A percentile compares a stretch with the other conserved stretches of the same genome.
Conservation (phyloP, 2,329 filamentous ascomycete genomes). For the Thermomyces lanuginosus region DNA sequence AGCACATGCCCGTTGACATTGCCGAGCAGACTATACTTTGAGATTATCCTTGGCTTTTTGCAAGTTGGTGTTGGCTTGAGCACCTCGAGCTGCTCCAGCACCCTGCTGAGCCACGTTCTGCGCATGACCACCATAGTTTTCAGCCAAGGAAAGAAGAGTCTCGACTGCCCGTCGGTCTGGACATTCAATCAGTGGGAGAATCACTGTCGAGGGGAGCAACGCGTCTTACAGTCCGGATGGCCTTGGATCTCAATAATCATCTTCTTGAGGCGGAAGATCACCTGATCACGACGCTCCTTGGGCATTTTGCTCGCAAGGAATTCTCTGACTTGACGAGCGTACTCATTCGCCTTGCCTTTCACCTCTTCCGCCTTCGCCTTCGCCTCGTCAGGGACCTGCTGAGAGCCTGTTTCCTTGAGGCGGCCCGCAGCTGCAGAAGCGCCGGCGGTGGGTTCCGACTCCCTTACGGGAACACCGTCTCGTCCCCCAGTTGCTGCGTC, state of each 20-base stretch:
- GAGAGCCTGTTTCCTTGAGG: slow-evolving; percentile 36
- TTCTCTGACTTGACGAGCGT: slow-evolving; percentile 38
- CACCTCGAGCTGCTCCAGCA: slow-evolving; percentile 54
- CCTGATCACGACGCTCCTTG: slow-evolving; percentile 80
- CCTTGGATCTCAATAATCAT: slow-evolving; percentile 95
- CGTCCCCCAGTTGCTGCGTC: slow-evolving; percentile 35
- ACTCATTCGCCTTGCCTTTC: slow-evolving; percentile 23
- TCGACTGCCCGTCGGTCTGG: slow-evolving; percentile 71
- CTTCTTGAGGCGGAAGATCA: slow-evolving; percentile 88
- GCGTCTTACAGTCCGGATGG: slow-evolving; percentile 65
- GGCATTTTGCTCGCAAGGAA: slow-evolving; percentile 82
- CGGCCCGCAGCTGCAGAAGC: slow-evolving; percentile 19
- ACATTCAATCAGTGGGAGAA: not conserved
- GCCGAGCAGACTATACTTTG: slow-evolving; percentile 39
- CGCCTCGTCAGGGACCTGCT: slow-evolving; percentile 4
- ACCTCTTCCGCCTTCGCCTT: slow-evolving; percentile 36
- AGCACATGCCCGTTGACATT: slow-evolving; percentile 30
- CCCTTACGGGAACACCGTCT: slow-evolving; percentile 31
- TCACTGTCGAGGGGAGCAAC: not conserved
- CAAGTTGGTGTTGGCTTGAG: slow-evolving; percentile 48
- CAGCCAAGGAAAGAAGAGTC: slow-evolving; percentile 67
- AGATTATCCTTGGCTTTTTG: slow-evolving; percentile 61
- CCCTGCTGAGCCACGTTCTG: slow-evolving; percentile 48
- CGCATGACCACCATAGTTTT: slow-evolving; percentile 66
- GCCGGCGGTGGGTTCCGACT: slow-evolving; percentile 34